A percentile compares a stretch with the other conserved stretches of the same genome.
Conservation (phyloP, 2,329 filamentous ascomycete species). For the Pochonia chlamydosporia region DNA sequence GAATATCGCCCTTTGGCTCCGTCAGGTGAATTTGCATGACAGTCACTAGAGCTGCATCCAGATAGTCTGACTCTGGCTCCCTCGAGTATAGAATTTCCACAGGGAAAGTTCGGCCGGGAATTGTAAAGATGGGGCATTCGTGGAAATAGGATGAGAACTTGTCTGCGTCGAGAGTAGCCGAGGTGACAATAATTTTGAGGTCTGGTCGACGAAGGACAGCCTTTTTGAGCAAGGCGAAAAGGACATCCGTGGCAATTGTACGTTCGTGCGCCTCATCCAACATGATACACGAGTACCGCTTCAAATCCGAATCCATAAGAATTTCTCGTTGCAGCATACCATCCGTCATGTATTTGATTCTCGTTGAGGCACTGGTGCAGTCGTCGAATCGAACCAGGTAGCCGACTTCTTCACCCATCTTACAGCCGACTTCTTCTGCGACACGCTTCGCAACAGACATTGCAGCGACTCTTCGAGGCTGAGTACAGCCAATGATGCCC, state of each 20-base stretch:
- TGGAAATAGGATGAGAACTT: slow-evolving; percentile 98
- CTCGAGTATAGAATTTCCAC: slow-evolving; percentile 94
- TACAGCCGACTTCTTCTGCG: slow-evolving; percentile 88
- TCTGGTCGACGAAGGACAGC: slow-evolving; percentile 80
- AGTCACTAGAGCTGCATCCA: slow-evolving; percentile 89
- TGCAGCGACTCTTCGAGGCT: slow-evolving; percentile 92
- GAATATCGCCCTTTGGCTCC: slow-evolving; percentile 85
- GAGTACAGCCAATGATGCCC: slow-evolving; percentile 91
- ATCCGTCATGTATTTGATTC: slow-evolving; percentile 99
- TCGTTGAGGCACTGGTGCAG: slow-evolving; percentile 77
- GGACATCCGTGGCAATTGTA: slow-evolving; percentile 90
- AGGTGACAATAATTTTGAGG: slow-evolving; percentile 92
- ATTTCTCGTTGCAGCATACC: slow-evolving; percentile 97
- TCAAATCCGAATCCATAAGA: slow-evolving; percentile 82
- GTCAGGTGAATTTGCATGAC: slow-evolving; percentile 98
- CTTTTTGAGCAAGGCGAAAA: slow-evolving; percentile 93
- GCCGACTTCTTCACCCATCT: slow-evolving; percentile 85
- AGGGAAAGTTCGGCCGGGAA: slow-evolving; percentile 89
- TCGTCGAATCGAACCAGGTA: slow-evolving; percentile 99
- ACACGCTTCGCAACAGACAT: slow-evolving; percentile 98
- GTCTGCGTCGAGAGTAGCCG: slow-evolving; percentile 91
- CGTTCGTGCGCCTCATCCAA: slow-evolving; percentile 97
- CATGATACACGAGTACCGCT: slow-evolving; percentile 93
- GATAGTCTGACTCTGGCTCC: slow-evolving; percentile 92
- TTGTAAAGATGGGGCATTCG: slow-evolving; percentile 92